Evolutionary conservation across 768 basidiomycete genomes (phyloP), one percentile per base, ranked within the genome.

Genomic region (Podaxis sp.): DNA sequence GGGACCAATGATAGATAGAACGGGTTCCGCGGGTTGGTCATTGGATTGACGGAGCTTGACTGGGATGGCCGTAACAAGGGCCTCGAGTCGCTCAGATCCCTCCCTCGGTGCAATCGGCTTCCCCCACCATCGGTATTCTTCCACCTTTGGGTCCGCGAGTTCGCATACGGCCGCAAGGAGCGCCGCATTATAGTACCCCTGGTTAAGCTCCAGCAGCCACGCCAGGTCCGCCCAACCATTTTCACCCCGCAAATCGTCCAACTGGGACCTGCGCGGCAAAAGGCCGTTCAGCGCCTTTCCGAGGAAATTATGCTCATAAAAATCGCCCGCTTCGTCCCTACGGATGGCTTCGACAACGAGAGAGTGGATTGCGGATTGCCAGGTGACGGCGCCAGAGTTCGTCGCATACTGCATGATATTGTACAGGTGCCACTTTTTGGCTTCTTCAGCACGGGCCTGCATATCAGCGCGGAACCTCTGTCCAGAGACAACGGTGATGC

Each of bases 151-250:
- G 15, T 51, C 55, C 12, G 62, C 53, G 30, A 68, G 53, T 20
- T 62, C 63, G 51, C 69, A 70, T 10, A 70, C 67, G 10, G 69
- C 70, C 17, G 70, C 70, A 3, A 72, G 69, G 56, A 65, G 60
- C 2, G 67, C 69, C 3, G 67, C 64, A 48, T 72, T 72, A 49
- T 71, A 72, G 36, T 69, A 71, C 1, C 66, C 70, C 33, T 71
- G 70, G 60, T 71, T 71, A 13, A 71, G 56, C 56, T 71, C 70
- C 15, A 72, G 59, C 36, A 72, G 56, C 71, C 70, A 71, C 1
- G 71, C 69, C n/a, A 72, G 63, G 49, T 72, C 70, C 10, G 58
- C 64, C 71, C 71, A 71, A 2, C 69, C 69, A 22, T 69, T 65
- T 6, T 55, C 20, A 20, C 63, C 66, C 17, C 28, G 28, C 20